Conservation (phyloP, 228 moss, liverwort and hornwort species). For the Sphagnum magellanicum region DNA sequence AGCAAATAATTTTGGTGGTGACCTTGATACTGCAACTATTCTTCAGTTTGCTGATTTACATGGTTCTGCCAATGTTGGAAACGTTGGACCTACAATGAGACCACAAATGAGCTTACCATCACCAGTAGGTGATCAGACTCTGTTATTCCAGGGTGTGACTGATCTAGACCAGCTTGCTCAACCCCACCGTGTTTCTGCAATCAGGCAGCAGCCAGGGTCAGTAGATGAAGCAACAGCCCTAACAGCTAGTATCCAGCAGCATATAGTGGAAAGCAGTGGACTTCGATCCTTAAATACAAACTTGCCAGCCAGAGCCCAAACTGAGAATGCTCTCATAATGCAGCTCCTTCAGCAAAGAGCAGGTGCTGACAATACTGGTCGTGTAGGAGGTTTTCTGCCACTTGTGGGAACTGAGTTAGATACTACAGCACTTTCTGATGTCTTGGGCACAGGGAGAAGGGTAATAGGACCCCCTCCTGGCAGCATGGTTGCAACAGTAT, state of each 20-base stretch:
- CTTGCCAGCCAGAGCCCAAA: conserved; percentile 21
- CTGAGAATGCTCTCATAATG: conserved; percentile 34
- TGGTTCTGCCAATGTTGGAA: background rate
- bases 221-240: conserved; percentile 38
- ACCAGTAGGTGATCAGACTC: conserved; percentile 19
- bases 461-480: too few relatives aligned
- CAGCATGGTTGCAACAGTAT: too few relatives aligned
- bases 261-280: conserved; percentile 29
- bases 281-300: conserved; percentile 29
- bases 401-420: too few relatives aligned
- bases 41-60: conserved; percentile 24
- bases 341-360: conserved; percentile 33
- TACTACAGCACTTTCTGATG: too few relatives aligned
- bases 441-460: too few relatives aligned
- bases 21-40: conserved; percentile 39
- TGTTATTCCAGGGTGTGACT: conserved; percentile 20
- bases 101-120: conserved; percentile 30
- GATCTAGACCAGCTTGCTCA: conserved; percentile 52
- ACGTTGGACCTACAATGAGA: conserved; percentile 14
- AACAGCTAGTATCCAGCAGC: conserved; percentile 37
- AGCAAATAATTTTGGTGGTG: conserved; percentile 34
- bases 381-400: conserved; percentile 14
- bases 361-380: conserved; percentile 36
- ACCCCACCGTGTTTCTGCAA: conserved; percentile 35
- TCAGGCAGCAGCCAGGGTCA: conserved; percentile 17